Percentiles rank a stretch among this genome's conserved stretches.
Evolutionary conservation across 148 eudicot genomes (phyloP).

Genomic region (Amaranthus cruentus): DNA sequence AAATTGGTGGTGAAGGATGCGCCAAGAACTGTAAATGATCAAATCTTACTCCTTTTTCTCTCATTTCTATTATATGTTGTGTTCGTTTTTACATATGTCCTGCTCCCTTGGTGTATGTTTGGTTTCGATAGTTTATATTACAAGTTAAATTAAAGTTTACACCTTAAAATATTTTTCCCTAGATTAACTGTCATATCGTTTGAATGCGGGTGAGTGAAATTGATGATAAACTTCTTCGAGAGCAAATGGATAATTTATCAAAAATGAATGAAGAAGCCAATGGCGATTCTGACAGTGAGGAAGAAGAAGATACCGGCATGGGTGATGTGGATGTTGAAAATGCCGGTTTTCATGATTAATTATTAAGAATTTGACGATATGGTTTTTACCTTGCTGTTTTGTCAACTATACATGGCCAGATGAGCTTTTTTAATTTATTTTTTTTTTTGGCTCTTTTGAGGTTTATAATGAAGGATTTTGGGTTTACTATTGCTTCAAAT

Average conservation of each 20-base stretch:
- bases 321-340: conserved; percentile 72
- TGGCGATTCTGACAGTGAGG: conserved; percentile 74
- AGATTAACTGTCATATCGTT: not conserved
- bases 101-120: not conserved
- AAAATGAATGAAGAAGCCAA: conserved; percentile 56
- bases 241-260: conserved; percentile 50
- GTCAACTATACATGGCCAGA: conserved; percentile 23
- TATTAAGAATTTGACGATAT: not conserved
- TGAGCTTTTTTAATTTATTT: not conserved
- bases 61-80: not conserved
- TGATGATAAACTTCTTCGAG: conserved; percentile 66
- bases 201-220: conserved; percentile 71
- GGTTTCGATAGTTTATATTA: not conserved
- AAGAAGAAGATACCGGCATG: conserved; percentile 84
- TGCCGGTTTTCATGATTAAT: conserved; percentile 28
- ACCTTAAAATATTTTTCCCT: not conserved
- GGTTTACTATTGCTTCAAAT: conserved; percentile 1
- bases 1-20: conserved; percentile 82
- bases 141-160: no score
- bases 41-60: not conserved
- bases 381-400: not conserved
- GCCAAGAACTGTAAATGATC: conserved; percentile 73
- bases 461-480: not conserved
- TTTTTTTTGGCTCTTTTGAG: conserved; percentile 5
- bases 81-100: not conserved